These are phyloP conservation scores for Colletotrichum shisoi DNA, from an alignment of 2,329 filamentous ascomycete species.

Conservation along the genomic window DNA sequence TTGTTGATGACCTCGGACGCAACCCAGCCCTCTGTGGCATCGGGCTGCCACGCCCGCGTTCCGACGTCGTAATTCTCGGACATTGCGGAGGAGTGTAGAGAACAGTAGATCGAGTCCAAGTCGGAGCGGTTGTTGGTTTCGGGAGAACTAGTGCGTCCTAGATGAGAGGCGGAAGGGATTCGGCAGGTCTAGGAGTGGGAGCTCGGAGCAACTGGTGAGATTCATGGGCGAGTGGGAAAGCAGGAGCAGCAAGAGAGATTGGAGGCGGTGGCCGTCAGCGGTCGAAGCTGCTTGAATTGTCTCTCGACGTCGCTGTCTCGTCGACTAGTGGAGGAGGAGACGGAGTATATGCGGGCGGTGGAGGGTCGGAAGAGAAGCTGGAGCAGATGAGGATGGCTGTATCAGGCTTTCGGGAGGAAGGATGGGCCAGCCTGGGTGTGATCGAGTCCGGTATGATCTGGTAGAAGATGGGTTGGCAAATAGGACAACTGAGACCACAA, in stretches of 20 bases:
- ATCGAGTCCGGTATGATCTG: slow-evolving; percentile 2
- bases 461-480: slow-evolving; percentile 13
- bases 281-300: slow-evolving; percentile 3
- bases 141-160: slow-evolving; percentile 31
- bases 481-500: slow-evolving; percentile 1
- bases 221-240: slow-evolving; percentile 35
- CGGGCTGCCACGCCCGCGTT: slow-evolving; percentile 97
- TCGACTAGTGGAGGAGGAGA: slow-evolving; percentile 2
- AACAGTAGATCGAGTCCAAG: slow-evolving; percentile 15
- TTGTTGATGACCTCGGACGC: slow-evolving; percentile 93
- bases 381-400: background rate
- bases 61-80: slow-evolving; percentile 95
- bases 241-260: slow-evolving; percentile 11
- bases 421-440: slow-evolving; percentile 10
- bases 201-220: slow-evolving; percentile 33
- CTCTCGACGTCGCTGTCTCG: slow-evolving; percentile 7
- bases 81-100: slow-evolving; percentile 63
- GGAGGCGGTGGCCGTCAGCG: slow-evolving; percentile 12
- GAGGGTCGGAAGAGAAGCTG: background rate
- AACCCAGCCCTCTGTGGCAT: slow-evolving; percentile 95
- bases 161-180: slow-evolving; percentile 23
- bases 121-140: slow-evolving; percentile 26
- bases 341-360: background rate
- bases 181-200: slow-evolving; percentile 35
- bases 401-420: slow-evolving; percentile 11